phyloP scores from a whole-genome alignment of 805 yeast genomes.

The Candida manassasensis region DNA sequence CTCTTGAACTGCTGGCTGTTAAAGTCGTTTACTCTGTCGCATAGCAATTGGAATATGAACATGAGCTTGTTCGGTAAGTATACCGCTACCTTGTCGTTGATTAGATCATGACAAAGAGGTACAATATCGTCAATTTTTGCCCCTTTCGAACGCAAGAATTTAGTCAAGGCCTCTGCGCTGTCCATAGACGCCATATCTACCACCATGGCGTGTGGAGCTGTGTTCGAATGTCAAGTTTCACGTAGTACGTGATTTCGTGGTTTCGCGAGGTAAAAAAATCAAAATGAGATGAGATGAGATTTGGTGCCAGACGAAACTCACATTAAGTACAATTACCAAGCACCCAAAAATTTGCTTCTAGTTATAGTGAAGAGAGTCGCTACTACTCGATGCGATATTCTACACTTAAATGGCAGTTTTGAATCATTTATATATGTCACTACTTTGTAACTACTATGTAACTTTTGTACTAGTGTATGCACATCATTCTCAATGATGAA shows the following conservation, averaged over 20 bases:
- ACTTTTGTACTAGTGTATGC: no score
- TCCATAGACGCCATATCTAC: conserved; percentile 3
- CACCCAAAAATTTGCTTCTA: neutral
- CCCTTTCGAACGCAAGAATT: conserved; percentile 51
- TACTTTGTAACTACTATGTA: no score
- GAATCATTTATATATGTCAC: neutral
- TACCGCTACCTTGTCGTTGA: conserved; percentile 27
- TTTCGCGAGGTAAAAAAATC: no score
- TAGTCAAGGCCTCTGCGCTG: conserved; percentile 48
- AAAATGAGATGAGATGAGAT: conserved; percentile 5
- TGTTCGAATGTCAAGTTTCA: neutral
- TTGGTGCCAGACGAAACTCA: neutral
- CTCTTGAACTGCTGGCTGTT: conserved; percentile 24
- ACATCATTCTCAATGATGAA: no score
- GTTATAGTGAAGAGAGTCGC: no score
- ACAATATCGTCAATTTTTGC: conserved; percentile 41
- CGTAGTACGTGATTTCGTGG: no score
- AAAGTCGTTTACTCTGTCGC: conserved; percentile 57
- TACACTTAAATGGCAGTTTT: no score
- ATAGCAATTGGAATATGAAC: conserved; percentile 55
- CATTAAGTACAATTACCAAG: neutral
- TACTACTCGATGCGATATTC: no score
- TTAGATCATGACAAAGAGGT: conserved; percentile 16
- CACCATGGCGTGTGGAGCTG: conserved; percentile 2
- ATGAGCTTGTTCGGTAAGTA: conserved; percentile 51